Base-by-base conservation (phyloP, 352 stramenopile species). In the Pythium dissimile region DNA sequence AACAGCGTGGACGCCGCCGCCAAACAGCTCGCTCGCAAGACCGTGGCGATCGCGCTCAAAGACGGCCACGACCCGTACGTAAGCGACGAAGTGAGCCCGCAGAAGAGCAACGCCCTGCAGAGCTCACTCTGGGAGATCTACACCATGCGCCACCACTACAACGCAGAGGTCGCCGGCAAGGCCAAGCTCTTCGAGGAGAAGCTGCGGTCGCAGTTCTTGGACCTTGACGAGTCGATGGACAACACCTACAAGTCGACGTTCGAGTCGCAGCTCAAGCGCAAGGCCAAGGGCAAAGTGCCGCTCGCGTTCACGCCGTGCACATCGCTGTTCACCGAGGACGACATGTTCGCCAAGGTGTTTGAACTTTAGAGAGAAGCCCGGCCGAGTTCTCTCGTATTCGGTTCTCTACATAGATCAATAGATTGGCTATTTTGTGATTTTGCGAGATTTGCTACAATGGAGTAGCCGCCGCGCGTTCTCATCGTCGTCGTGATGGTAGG, bases 51-150 rank as follows among this genome's bases (percentile, higher is more conserved):
- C 59, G 70, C 66, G 30, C 56, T 92, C 39, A 86, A 89, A 72
- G 71, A 92, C 49, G 81, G 81, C 12, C 66, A 89, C 58, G 86
- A 96, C 46, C 85, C 85, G 58, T 96, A 92, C 61, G 51, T 80
- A 51, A 86, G 70, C 44, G 77, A 88, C 18, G 77, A 84, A 58
- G 62, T 74, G 24, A 84, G 95, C 50, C 85, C 84, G 23, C 64
- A 77, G 27, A 77, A 86, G 64, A 79, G 75, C 54, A 77, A 88
- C 54, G 85, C 86, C 5, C 70, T 98, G 54, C 88, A 98, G 73
- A 98, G 85, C 52, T 98, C 88, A 30, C 67, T 99, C 28, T 99
- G 95, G 95, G 96, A 99, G 73, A 69, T 99, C 27, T 75, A 85
- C 48, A 96, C 91, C 15, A 89, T 99, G 69, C 89, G 92, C 67